Evolutionary conservation across 768 basidiomycete species (phyloP), one percentile per base, ranked within the genome.

Genomic region (Pisolithus microcarpus): DNA sequence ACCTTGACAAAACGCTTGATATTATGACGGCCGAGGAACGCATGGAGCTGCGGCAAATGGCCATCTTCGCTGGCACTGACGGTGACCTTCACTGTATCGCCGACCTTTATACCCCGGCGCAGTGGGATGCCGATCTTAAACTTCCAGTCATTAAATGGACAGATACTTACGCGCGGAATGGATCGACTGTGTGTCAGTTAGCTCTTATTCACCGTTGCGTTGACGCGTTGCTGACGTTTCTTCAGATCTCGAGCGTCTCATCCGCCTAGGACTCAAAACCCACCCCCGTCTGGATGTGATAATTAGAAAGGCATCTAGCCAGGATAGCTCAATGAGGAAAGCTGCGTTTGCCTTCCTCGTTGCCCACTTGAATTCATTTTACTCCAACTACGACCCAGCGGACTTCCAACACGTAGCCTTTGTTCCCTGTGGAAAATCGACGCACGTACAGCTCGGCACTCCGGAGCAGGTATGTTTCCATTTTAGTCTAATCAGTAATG

Each of bases 121-220:
- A 82, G 28, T 69, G 74, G 2, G 76, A 91, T 50, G 75, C 86
- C 19, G 70, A 77, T 39, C 71, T 97, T 7, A 78, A 77, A 11
- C 68, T 98, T n/a, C 92, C 93, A 4, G 61, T 93, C 5, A 75
- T 97, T 30, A 86, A 87, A 58, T 96, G 92, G 92, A 34, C 18
- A 6, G 26, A 40, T 7, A 19, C 16, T 13, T n/a, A 46, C 10
- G 47, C n/a, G 11, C 15, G 18, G 21, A n/a, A 11, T 28, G 36
- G 38, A 30, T 13, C 45, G 4, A 16, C 18, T 3, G 42, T 34
- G n/a, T 46, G 46, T 49, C 18, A 19, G 36, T 48, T 31, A 31
- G 30, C 30, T 9, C 9, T 31, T 31, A 6, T 44, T 46, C n/a
- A 30, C 37, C 31, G 7, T 15, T 30, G 36, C 16, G 31, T 38